Evolutionary conservation across 2,329 filamentous ascomycete species (phyloP), one percentile per base, ranked within the genome.

Genomic region (Macrophomina phaseolina): DNA sequence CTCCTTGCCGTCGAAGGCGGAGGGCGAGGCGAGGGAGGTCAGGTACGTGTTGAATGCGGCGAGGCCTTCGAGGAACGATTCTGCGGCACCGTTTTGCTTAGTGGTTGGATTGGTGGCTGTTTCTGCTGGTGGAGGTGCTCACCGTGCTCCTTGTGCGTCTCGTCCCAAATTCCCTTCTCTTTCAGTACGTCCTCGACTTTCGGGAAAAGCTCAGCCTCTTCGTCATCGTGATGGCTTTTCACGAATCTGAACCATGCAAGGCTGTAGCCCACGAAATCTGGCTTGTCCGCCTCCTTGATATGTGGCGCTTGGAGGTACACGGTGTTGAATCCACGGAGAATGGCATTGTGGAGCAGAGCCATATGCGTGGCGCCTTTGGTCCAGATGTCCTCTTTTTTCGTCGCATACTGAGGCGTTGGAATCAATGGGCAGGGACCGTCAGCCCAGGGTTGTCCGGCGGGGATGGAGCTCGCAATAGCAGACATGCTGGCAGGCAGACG

Each of bases 301-400:
- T 76, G 68, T 0, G 74, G 75, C 0, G 77, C 76, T 72, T 81
- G 79, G 0, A 75, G 71, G 65, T 79, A 80, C 32, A 80, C 79
- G 16, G 75, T 75, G 69, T 81, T 81, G 70, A 77, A 80, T 45
- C 77, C 77, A 42, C 79, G 73, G 6, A 81, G 69, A 46, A 81
- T 76, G 0, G 77, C 71, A 51, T 81, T 81, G 70, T 81, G 79
- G 11, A 80, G 73, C 45, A 78, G 72, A 7, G 77, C 73, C 78
- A 79, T 77, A 55, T 78, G 74, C 16, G 75, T 73, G 38, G 76
- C 74, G n/a, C 75, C 75, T 6, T 68, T 70, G 5, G 75, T 78
- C 67, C 75, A 77, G 6, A 75, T 73, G 53, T 77, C 75, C 12
- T 71, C 71, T 68, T 75, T 76, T 40, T 76, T 75, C 8, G 74